Base-by-base conservation (phyloP, 805 yeast species). In the Wickerhamiella sergipiensis region DNA sequence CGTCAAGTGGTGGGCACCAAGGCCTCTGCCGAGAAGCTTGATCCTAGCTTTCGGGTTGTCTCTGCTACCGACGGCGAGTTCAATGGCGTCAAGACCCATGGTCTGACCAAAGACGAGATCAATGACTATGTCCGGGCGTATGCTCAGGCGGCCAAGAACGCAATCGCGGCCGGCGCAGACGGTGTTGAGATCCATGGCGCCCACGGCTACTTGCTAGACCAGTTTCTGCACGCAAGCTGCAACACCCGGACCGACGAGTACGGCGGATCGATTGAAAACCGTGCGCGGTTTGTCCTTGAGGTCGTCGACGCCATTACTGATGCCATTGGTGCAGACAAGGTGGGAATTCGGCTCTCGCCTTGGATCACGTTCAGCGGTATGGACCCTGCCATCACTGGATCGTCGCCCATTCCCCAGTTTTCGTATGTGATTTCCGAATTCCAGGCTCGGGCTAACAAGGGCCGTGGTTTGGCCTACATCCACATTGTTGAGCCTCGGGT, bases 101-200 rank as follows among this genome's bases (percentile, higher is more conserved):
- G 66, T 21, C 65, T 74, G 55, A 62, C 73, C n/a, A 58, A 64
- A 6, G 63, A 55, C 19, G 75, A 73, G 49, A 61, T 78, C 56
- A 64, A 72, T 47, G 67, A 70, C 49, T 68, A 68, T 52, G 65
- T 71, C 22, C 54, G 64, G 40, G 70, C 71, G 45, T 78, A 62
- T 56, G 75, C 69, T 9, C 53, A 56, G 2, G 77, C 79, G 42
- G 79, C 82, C 66, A 65, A 69, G 52, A 70, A 72, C 53, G 77
- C 85, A 1, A 65, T 72, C 33, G 71, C 68, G 13, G 73, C 79
- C 7, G 79, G 80, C 0, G 71, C 76, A 48, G 86, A 83, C 62
- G 80, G 80, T 55, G 75, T 83, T 46, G 85, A 80, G 59, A 67
- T 81, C 48, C 85, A 81, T 62, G 70, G 70, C 39, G 87, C 87